Percentiles rank a stretch among this genome's conserved stretches.
phyloP scores from a whole-genome alignment of 2,329 filamentous ascomycete genomes.

The Davidsoniella eucalypti region DNA sequence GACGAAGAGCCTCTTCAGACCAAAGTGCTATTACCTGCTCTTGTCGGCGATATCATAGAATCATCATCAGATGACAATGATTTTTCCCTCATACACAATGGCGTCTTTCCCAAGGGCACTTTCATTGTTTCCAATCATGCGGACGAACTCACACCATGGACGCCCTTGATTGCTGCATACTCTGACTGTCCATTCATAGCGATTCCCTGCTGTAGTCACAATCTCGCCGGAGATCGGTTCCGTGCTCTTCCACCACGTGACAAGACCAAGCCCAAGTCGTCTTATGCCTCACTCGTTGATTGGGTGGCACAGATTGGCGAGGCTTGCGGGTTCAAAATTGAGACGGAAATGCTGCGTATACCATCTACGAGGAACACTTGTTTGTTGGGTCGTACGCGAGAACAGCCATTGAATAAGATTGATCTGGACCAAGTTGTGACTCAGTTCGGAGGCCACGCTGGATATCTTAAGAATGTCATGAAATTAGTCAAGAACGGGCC shows the following conservation, averaged over 20 bases:
- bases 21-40: slow-evolving; percentile 32
- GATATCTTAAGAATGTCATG: slow-evolving; percentile 42
- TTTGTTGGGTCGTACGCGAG: slow-evolving; percentile 48
- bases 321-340: slow-evolving; percentile 58
- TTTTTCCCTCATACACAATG: slow-evolving; percentile 28
- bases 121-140: slow-evolving; percentile 97
- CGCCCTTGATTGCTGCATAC: slow-evolving; percentile 65
- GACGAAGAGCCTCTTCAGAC: slow-evolving; percentile 23
- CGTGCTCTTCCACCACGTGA: slow-evolving; percentile 45
- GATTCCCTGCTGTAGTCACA: slow-evolving; percentile 90
- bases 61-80: slow-evolving; percentile 11
- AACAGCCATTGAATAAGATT: slow-evolving; percentile 17
- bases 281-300: slow-evolving; percentile 67
- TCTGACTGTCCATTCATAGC: slow-evolving; percentile 71
- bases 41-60: slow-evolving; percentile 19
- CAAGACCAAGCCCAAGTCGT: slow-evolving; percentile 32
- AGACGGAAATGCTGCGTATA: slow-evolving; percentile 77
- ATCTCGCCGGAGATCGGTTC: slow-evolving; percentile 58
- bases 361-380: slow-evolving; percentile 81
- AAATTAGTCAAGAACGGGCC: slow-evolving; percentile 38
- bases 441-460: slow-evolving; percentile 38
- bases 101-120: slow-evolving; percentile 53
- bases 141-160: slow-evolving; percentile 93
- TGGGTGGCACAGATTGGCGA: slow-evolving; percentile 57
- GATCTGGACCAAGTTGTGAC: slow-evolving; percentile 29